phyloP scores from a whole-genome alignment of 108 stramenopile genomes.

The Aurantiochytrium sp. region DNA sequence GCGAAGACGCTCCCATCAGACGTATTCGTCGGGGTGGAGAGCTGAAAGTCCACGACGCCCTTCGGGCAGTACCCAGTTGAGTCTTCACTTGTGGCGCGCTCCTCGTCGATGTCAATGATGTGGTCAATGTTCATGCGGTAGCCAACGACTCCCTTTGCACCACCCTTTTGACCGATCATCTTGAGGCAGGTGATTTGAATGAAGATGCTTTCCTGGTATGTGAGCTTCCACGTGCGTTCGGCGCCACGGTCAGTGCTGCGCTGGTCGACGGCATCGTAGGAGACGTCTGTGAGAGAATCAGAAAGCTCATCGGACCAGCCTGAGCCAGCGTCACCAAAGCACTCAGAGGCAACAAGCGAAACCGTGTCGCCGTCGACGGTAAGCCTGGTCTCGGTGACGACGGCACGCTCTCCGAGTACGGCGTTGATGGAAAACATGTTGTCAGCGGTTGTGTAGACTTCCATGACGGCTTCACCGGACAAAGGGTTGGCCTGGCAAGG shows the following conservation, averaged over 20 bases:
- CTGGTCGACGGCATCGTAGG: not conserved
- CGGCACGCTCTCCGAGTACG: not conserved
- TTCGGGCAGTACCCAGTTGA: not conserved
- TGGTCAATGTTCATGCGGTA: not conserved
- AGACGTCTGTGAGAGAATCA: not conserved
- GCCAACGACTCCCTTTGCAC: not conserved
- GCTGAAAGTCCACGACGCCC: not conserved
- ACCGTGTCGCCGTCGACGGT: not conserved
- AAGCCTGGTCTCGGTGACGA: not conserved
- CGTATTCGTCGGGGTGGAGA: not conserved
- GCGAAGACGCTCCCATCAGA: not conserved
- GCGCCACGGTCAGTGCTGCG: not conserved
- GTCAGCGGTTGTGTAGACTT: not conserved
- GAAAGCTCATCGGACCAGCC: not conserved
- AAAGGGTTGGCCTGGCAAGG: not conserved
- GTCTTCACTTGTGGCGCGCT: not conserved
- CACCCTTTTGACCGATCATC: not conserved
- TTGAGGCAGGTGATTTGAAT: not conserved
- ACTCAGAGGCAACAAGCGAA: not conserved
- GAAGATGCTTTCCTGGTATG: not conserved
- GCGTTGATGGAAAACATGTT: not conserved
- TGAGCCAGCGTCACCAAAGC: not conserved
- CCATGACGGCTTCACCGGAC: not conserved
- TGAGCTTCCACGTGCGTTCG: not conserved
- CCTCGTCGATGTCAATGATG: not conserved